These are phyloP conservation scores for Talaromyces rugulosus DNA, from an alignment of 2,329 filamentous ascomycete species.

Conservation along the genomic window DNA sequence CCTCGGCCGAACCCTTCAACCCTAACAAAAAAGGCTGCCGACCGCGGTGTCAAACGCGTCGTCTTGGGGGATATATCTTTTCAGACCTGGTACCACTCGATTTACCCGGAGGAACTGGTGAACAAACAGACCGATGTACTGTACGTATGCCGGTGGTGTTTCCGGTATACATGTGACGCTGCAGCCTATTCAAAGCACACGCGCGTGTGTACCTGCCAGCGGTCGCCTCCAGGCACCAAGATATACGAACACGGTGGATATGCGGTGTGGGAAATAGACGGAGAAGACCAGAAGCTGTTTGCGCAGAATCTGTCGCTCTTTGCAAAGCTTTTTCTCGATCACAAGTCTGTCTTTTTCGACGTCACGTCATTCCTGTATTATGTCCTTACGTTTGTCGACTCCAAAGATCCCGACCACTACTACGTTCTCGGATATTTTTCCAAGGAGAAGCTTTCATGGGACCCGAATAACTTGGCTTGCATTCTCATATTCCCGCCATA, in stretches of 20 bases:
- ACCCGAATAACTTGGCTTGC: constrained; percentile 95
- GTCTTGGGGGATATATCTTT: constrained; percentile 80
- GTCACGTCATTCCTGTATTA: constrained; percentile 94
- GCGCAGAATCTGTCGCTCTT: constrained; percentile 95
- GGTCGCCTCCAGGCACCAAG: constrained; percentile 62
- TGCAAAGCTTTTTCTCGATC: constrained; percentile 95
- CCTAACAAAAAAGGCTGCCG: constrained; percentile 30
- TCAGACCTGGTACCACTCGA: constrained; percentile 88
- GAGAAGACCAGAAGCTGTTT: constrained; percentile 81
- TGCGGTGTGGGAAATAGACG: constrained; percentile 89
- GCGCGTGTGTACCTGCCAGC: constrained; percentile 51
- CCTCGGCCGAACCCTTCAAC: constrained; percentile 20
- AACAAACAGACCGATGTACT: constrained; percentile 54
- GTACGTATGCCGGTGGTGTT: constrained; percentile 89
- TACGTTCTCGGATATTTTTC: constrained; percentile 94
- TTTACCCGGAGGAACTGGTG: constrained; percentile 70
- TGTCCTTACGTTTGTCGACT: constrained; percentile 71
- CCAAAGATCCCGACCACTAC: constrained; percentile 34
- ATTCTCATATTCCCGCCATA: constrained; percentile 95
- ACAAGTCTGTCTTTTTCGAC: constrained; percentile 98
- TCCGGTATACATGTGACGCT: constrained; percentile 69
- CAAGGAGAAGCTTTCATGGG: constrained; percentile 98
- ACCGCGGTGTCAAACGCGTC: constrained; percentile 81
- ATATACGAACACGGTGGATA: constrained; percentile 78
- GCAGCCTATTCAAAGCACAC: constrained; percentile 34